Conservation (phyloP, 2,329 filamentous ascomycete genomes). For the Leptographium radiaticola region DNA sequence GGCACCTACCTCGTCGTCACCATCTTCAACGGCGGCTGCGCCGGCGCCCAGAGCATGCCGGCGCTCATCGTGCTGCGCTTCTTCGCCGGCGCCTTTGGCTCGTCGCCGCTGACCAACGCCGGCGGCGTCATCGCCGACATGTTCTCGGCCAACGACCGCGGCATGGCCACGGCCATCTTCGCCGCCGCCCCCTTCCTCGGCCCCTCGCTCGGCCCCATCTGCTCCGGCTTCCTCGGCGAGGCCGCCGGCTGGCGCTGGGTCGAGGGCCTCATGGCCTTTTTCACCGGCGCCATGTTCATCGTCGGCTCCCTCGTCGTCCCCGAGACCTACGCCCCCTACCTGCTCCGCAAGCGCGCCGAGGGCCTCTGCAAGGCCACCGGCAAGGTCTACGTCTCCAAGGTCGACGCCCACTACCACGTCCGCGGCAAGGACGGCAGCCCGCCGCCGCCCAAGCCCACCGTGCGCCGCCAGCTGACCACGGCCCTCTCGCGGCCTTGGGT, state of each 20-base stretch:
- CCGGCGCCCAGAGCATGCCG: constrained; percentile 42
- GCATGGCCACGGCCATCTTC: constrained; percentile 49
- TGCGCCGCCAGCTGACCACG: constrained; percentile 40
- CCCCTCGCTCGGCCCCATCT: constrained; percentile 49
- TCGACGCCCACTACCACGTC: constrained; percentile 24
- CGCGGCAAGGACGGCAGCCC: constrained; percentile 12
- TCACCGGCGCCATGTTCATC: constrained; percentile 49
- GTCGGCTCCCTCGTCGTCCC: constrained; percentile 36
- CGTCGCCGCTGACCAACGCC: constrained; percentile 48
- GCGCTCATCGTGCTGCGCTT: constrained; percentile 50
- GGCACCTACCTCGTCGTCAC: constrained; percentile 42
- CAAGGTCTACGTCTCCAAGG: constrained; percentile 15
- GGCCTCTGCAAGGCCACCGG: constrained; percentile 38
- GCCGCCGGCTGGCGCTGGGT: constrained; percentile 58
- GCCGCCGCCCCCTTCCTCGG: constrained; percentile 54
- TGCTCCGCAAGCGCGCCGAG: constrained; percentile 39
- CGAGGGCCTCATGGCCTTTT: constrained; percentile 49
- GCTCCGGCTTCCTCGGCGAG: constrained; percentile 53
- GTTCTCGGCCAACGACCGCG: constrained; percentile 37
- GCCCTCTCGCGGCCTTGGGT: constrained; percentile 53
- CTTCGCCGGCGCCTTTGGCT: constrained; percentile 49
- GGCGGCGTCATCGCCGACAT: constrained; percentile 51
- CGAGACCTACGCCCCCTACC: constrained; percentile 47
- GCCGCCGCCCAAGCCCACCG: constrained; percentile 19
- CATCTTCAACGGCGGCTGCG: constrained; percentile 47